Base-by-base conservation (phyloP, 495 filamentous ascomycete genomes). In the Letharia columbiana region DNA sequence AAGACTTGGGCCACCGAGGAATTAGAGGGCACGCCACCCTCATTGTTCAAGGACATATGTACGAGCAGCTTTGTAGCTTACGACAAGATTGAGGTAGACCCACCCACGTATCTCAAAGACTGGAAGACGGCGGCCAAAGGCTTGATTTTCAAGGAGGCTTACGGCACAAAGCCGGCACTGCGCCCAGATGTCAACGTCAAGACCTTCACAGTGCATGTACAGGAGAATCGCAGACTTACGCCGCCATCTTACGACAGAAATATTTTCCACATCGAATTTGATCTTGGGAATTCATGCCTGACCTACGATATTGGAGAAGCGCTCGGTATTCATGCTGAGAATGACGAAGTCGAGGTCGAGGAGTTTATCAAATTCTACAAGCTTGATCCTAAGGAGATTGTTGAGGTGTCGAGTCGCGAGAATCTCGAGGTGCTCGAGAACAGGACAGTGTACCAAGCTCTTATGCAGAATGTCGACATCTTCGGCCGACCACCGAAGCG, bases 221-320 rank as follows among this genome's bases (percentile, higher is more conserved):
- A 96, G 80, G 95, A 96, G 79, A 96, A 96, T 77, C 88, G 92
- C 64, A 84, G 94, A 56, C 83, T 98, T 57, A 98, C 94, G 0
- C 94, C 94, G 28, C 71, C 76, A 57, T 87, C 88, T 15, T 98
- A 98, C 75, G 93, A 96, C 75, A 90, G 94, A 42, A 98, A 98
- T 80, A 97, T 98, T 76, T 98, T 98, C 88, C 94, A 98, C 79
- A 98, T 98, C 69, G 94, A 98, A 76, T 98, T 98, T 73, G 94
- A 97, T 74, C 84, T 98, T 28, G 92, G 91, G 60, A 78, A 86
- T 70, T 94, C 92, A 45, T 92, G 91, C 56, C 86, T 98, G 66
- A 94, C 83, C 33, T 98, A 98, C 76, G 90, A 95, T 69, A 98
- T 98, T 73, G 94, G 94, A 62, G 95, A 98, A 77, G 94, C 94